phyloP scores from a whole-genome alignment of 495 filamentous ascomycete species.

The Durotheca rogersii region DNA sequence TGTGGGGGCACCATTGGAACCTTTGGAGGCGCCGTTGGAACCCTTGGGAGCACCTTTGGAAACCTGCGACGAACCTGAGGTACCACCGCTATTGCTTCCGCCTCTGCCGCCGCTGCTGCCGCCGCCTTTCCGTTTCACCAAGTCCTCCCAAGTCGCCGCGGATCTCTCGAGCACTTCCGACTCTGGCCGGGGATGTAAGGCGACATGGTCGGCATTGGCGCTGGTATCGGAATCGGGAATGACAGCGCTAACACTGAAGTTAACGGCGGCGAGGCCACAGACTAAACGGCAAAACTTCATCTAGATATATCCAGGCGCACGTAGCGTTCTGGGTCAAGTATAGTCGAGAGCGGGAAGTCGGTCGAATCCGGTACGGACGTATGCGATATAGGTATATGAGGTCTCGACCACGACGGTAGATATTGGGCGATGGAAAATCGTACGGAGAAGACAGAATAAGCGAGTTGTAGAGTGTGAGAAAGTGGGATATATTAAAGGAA shows the following conservation, averaged over 20 bases:
- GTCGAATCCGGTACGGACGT: neutral
- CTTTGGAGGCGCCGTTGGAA: constrained; percentile 1
- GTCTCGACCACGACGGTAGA: constrained; percentile 8
- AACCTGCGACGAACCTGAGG: constrained; percentile 33
- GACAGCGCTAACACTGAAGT: constrained; percentile 21
- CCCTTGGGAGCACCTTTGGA: constrained; percentile 15
- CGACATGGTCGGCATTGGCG: constrained; percentile 13
- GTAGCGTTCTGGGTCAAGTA: neutral
- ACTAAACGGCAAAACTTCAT: constrained; percentile 33
- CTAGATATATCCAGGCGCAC: constrained; percentile 5
- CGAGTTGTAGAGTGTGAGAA: too few relatives aligned
- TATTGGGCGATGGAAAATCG: too few relatives aligned
- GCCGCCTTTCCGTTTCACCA: constrained; percentile 60
- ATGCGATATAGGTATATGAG: neutral
- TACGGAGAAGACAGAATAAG: too few relatives aligned
- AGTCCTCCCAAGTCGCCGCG: constrained; percentile 33
- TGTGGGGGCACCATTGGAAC: too few relatives aligned
- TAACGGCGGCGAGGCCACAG: constrained; percentile 22
- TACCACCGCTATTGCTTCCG: constrained; percentile 36
- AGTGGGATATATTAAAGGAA: too few relatives aligned
- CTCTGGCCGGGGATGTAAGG: constrained; percentile 27
- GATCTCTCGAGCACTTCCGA: constrained; percentile 26
- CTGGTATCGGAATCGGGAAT: constrained; percentile 19
- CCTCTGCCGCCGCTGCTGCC: constrained; percentile 54
- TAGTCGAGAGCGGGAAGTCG: neutral